Conservation (phyloP, 352 stramenopile species). For the Peronospora belbahrii region DNA sequence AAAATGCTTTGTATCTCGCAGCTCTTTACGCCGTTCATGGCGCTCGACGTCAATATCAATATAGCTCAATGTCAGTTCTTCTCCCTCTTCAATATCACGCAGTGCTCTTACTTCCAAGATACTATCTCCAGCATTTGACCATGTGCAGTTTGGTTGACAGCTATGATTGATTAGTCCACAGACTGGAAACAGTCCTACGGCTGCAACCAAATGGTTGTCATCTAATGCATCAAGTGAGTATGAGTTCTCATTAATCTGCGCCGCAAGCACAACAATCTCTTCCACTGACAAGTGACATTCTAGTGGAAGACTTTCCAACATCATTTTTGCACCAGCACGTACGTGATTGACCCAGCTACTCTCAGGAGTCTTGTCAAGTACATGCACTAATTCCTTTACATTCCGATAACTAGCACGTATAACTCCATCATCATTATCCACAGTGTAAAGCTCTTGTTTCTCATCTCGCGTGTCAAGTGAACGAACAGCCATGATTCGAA, state of each 20-base stretch:
- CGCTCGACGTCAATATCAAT: constrained; percentile 41
- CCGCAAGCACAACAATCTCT: constrained; percentile 37
- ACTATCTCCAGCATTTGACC: constrained; percentile 35
- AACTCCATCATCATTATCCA: constrained; percentile 14
- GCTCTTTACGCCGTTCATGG: constrained; percentile 22
- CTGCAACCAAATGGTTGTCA: constrained; percentile 27
- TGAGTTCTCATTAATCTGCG: constrained; percentile 47
- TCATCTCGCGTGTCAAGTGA: no score
- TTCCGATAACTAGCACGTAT: constrained; percentile 24
- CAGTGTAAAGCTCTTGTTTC: background rate
- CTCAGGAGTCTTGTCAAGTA: constrained; percentile 25
- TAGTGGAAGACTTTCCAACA: constrained; percentile 29
- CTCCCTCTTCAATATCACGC: constrained; percentile 29
- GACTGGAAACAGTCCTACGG: constrained; percentile 39
- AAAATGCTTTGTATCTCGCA: constrained; percentile 44
- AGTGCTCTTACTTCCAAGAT: constrained; percentile 31
- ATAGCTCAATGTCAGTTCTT: constrained; percentile 45
- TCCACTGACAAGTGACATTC: constrained; percentile 34
- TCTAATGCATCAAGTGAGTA: constrained; percentile 39
- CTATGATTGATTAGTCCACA: constrained; percentile 44
- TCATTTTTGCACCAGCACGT: constrained; percentile 18
- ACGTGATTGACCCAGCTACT: constrained; percentile 36
- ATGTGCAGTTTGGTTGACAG: constrained; percentile 41
- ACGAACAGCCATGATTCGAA: constrained; percentile 30
- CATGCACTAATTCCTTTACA: constrained; percentile 35